These are phyloP conservation scores for Vaccinium vitisidaea DNA, from an alignment of 148 eudicot species.

Conservation along the genomic window DNA sequence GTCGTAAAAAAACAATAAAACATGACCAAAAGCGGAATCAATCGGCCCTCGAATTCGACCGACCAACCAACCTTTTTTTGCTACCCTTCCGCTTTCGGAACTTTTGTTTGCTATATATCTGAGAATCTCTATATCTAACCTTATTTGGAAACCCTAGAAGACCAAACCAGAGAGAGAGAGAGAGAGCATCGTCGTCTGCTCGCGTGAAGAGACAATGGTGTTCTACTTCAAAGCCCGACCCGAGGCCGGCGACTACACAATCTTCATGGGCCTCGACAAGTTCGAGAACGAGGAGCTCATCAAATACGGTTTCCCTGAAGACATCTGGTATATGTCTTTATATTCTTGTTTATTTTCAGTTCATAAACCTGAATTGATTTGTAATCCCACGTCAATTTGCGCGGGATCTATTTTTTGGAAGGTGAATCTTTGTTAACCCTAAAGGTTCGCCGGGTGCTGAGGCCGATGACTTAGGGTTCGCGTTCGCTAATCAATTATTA, in stretches of 20 bases:
- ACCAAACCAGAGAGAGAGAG: not conserved
- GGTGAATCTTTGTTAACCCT: not conserved
- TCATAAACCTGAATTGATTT: not conserved
- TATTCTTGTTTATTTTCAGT: not conserved
- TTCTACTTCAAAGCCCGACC: constrained; percentile 96
- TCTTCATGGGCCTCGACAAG: constrained; percentile 97
- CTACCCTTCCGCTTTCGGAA: not conserved
- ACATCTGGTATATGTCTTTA: constrained; percentile 55
- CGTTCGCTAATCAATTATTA: too few relatives aligned
- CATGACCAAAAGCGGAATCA: not conserved
- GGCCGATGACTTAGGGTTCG: too few relatives aligned
- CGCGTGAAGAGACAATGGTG: constrained; percentile 51
- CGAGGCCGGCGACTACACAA: constrained; percentile 90
- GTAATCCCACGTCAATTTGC: not conserved
- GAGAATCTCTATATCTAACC: not conserved
- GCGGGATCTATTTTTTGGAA: not conserved
- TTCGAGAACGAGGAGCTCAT: constrained; percentile 93
- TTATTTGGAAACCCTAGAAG: constrained; percentile 5
- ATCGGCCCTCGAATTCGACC: not conserved
- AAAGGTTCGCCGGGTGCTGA: too few relatives aligned
- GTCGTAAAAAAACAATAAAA: not conserved
- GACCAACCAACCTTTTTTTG: not conserved
- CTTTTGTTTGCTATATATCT: not conserved
- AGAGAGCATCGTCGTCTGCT: constrained; percentile 5
- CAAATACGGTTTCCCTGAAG: constrained; percentile 96